Evolutionary conservation across 2,329 filamentous ascomycete genomes (phyloP), one percentile per base, ranked within the genome.

Genomic region (Scolecobasidium constrictum): DNA sequence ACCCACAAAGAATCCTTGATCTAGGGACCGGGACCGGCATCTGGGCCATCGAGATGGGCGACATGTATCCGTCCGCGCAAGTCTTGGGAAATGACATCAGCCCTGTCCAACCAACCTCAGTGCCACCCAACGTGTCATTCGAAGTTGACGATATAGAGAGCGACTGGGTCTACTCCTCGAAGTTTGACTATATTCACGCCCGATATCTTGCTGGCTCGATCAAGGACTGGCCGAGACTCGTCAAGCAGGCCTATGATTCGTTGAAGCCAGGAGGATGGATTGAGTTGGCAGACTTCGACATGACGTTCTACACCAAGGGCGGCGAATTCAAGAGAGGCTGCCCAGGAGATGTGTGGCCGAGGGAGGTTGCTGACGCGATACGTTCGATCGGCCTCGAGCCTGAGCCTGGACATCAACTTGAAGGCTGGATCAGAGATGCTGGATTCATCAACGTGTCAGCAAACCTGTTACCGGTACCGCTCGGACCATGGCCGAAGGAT

Each of bases 71-170:
- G 1, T 53, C 48, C 28, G 48, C 15, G 55, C 45, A 60, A 18
- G 54, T 63, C 34, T 39, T 49, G 5, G 60, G 60, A 39, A 62
- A 55, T 17, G 60, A 63, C 36, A 51, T 63, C 4, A 53, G 48
- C 5, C 59, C 60, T 45, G 60, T 63, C 42, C 60, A 63, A 46
- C 60, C 60, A 7, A 57, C 56, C 42, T 50, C 68, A 52, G 65
- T 79, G 11, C 77, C 75, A 13, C 66, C 71, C 9, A 81, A 81
- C 52, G 66, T 75, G n/a, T 65, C 64, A 5, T 80, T 80, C 58
- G 63, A 78, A 45, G 67, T 82, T 6, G 77, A 81, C 50, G 77
- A 81, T 52, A 69, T 71, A 40, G 74, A 79, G 48, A 65, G 70
- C 28, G 61, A 69, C 9, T 81, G 77, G 77, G 55, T 63, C 23